Percentiles rank a stretch among this genome's conserved stretches.
Conservation (phyloP, 2,329 filamentous ascomycete genomes). For the Colletotrichum shisoi region DNA sequence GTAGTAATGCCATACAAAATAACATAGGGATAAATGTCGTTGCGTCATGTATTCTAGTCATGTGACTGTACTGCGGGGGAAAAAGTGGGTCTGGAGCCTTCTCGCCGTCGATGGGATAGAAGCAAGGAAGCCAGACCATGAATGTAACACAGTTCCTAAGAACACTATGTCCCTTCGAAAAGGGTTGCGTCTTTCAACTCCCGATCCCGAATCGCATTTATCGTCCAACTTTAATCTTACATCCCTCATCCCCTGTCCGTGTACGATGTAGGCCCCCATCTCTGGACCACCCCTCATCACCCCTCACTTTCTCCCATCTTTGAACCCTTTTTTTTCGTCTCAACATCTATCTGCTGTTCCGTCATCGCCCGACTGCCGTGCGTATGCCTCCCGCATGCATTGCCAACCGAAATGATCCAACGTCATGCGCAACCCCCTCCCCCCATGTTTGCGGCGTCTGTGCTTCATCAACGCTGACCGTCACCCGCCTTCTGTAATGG, state of each 20-base stretch:
- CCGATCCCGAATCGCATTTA: background rate
- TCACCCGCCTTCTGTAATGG: background rate
- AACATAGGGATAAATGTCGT: too few species aligned
- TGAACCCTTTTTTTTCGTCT: slow-evolving; percentile 11
- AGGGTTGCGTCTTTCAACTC: background rate
- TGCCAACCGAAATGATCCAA: slow-evolving; percentile 16
- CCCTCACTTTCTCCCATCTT: background rate
- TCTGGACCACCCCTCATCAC: background rate
- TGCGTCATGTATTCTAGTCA: too few species aligned
- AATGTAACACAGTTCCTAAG: too few species aligned
- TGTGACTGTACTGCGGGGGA: too few species aligned
- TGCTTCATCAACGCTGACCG: background rate
- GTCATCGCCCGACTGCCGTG: slow-evolving; percentile 9
- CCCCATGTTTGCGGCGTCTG: slow-evolving; percentile 3
- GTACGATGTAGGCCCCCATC: background rate
- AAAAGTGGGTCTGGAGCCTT: too few species aligned
- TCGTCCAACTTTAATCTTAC: background rate
- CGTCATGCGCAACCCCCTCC: background rate
- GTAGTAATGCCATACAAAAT: too few species aligned
- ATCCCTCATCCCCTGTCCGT: background rate
- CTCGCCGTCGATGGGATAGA: too few species aligned
- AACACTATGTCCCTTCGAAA: too few species aligned
- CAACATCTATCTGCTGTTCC: slow-evolving; percentile 10
- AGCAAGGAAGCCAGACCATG: too few species aligned
- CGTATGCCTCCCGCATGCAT: slow-evolving; percentile 5